Evolutionary conservation across 1,284 basidiomycete species (phyloP).

Genomic region (Xerocomus amazonicus): DNA sequence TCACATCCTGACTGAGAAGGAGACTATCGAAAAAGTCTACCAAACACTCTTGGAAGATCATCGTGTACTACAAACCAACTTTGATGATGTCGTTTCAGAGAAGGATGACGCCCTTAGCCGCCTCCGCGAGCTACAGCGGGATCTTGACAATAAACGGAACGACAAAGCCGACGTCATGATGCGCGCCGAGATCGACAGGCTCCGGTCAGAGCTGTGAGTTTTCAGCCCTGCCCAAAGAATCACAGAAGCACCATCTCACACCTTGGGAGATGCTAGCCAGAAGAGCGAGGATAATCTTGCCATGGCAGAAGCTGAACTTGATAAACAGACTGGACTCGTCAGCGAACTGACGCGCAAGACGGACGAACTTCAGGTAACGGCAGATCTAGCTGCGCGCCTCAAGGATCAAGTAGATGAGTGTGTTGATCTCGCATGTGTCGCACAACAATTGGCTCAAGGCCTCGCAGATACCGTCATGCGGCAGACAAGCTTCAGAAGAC

Average conservation of each 20-base stretch:
- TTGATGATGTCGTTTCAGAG: slow-evolving; percentile 66
- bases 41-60: slow-evolving; percentile 76
- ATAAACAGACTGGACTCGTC: slow-evolving; percentile 67
- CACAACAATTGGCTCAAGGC: not conserved
- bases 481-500: slow-evolving; percentile 90
- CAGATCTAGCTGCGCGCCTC: slow-evolving; percentile 73
- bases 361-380: slow-evolving; percentile 78
- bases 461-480: slow-evolving; percentile 75
- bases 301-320: slow-evolving; percentile 73
- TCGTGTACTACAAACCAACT: slow-evolving; percentile 62
- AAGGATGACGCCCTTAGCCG: slow-evolving; percentile 66
- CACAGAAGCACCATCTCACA: slow-evolving; percentile 18
- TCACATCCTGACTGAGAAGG: slow-evolving; percentile 72
- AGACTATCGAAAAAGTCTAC: slow-evolving; percentile 77
- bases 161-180: slow-evolving; percentile 69
- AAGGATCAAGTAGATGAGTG: slow-evolving; percentile 96
- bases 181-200: slow-evolving; percentile 74
- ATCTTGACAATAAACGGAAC: slow-evolving; percentile 55
- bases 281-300: slow-evolving; percentile 87
- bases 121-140: slow-evolving; percentile 53
- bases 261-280: slow-evolving; percentile 56
- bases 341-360: slow-evolving; percentile 74
- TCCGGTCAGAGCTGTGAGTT: slow-evolving; percentile 77
- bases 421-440: slow-evolving; percentile 7
- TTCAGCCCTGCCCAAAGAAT: slow-evolving; percentile 2